Evolutionary conservation across 768 basidiomycete genomes (phyloP).

Genomic region (Mycena haematopus): DNA sequence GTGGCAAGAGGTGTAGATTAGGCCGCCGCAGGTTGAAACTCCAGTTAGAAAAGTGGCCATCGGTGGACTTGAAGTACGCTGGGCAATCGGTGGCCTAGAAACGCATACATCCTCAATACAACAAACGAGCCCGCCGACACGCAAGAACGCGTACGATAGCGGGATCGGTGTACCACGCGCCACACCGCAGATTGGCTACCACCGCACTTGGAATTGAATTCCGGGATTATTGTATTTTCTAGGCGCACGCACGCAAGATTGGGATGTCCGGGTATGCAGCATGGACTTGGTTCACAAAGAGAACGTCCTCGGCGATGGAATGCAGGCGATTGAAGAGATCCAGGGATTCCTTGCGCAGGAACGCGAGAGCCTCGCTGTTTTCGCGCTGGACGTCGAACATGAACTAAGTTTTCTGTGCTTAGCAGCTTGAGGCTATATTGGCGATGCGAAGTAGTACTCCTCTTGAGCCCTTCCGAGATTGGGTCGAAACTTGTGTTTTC

Average conservation of each 20-base stretch:
- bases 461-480: too few relatives aligned
- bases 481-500: too few relatives aligned
- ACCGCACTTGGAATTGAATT: neutral
- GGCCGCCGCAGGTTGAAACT: constrained; percentile 83
- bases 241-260: constrained; percentile 51
- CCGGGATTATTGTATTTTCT: too few relatives aligned
- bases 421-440: too few relatives aligned
- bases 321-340: constrained; percentile 89
- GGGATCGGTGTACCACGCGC: constrained; percentile 92
- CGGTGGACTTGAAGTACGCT: constrained; percentile 93
- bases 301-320: constrained; percentile 80
- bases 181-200: constrained; percentile 90
- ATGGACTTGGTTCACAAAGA: constrained; percentile 67
- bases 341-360: constrained; percentile 70
- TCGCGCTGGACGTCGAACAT: constrained; percentile 17
- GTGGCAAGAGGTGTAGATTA: constrained; percentile 78
- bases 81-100: constrained; percentile 43
- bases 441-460: too few relatives aligned
- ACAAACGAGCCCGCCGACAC: neutral
- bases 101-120: neutral
- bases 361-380: constrained; percentile 43
- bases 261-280: constrained; percentile 56
- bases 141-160: constrained; percentile 45
- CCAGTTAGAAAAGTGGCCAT: constrained; percentile 88
- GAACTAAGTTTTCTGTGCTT: too few relatives aligned